Evolutionary conservation across 2,329 filamentous ascomycete genomes (phyloP).

Genomic region (Botrytis cinerea): DNA sequence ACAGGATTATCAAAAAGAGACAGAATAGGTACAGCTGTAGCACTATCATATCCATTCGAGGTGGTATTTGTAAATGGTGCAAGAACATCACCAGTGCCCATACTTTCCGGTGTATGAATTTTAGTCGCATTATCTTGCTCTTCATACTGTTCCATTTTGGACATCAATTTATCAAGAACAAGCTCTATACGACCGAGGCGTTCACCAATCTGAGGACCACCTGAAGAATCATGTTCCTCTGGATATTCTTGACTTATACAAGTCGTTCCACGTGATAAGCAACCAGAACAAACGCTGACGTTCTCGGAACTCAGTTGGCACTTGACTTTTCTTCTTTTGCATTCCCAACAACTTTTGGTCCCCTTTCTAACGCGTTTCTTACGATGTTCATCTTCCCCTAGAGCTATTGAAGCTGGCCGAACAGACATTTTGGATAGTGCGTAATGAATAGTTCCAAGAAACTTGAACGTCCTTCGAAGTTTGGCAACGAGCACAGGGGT

Average conservation of each 20-base stretch:
- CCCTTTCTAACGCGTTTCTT: constrained; percentile 48
- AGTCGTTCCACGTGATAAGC: constrained; percentile 45
- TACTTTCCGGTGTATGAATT: constrained; percentile 38
- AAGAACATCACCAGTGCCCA: constrained; percentile 36
- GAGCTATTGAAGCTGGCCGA: constrained; percentile 14
- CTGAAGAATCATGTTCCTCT: constrained; percentile 38
- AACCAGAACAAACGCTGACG: constrained; percentile 49
- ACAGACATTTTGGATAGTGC: background rate
- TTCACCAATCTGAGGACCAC: constrained; percentile 37
- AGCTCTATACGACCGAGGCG: constrained; percentile 39
- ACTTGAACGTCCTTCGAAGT: background rate
- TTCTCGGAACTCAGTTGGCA: constrained; percentile 49
- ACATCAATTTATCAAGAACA: constrained; percentile 37
- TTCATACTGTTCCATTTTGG: constrained; percentile 38
- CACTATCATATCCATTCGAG: constrained; percentile 27
- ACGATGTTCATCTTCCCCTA: constrained; percentile 33
- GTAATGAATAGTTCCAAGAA: background rate
- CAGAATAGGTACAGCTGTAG: constrained; percentile 34
- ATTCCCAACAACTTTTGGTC: constrained; percentile 61
- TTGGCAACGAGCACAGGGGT: background rate
- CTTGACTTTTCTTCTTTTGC: constrained; percentile 53
- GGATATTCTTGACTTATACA: constrained; percentile 42
- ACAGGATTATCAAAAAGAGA: constrained; percentile 40
- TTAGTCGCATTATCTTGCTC: constrained; percentile 36
- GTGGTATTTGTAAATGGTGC: constrained; percentile 30